Base-by-base conservation (phyloP, 2,329 filamentous ascomycete genomes). In the Fusarium euwallaceae region DNA sequence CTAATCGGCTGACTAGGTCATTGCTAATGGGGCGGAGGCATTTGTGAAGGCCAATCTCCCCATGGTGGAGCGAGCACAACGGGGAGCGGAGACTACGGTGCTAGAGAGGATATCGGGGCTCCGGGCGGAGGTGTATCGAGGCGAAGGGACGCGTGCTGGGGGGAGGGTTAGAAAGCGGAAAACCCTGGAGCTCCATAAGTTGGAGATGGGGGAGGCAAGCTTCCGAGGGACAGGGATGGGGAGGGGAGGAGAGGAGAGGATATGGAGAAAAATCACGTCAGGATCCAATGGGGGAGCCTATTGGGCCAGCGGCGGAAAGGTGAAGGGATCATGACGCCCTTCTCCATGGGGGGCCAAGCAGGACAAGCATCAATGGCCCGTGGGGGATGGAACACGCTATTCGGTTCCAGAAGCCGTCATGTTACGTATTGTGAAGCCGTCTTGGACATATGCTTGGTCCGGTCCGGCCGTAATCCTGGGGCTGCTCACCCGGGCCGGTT, bases 401-500 rank as follows among this genome's bases (percentile, higher is more conserved):
- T 71, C 72, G 55, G 55, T 71, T 64, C 66, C 58, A 77, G 70
- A 76, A 75, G 68, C 36, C 64, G 66, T 71, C 61, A 76, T 76
- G 75, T 78, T 76, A 78, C 76, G 72, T 78, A 78, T 74, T 64
- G 43, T 58, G 61, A 41, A 58, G 22, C 27, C n/a, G 14, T 64
- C 64, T 45, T 65, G 62, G 48, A 67, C 64, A 43, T 62, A 27
- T 64, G 45, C 45, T 61, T 72, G 62, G 55, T 34, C 71, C 73
- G 71, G 71, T 61, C 62, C 70, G 67, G 55, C 66, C 71, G 62
- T 72, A 56, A 56, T 71, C 66, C 63, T 77, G 64, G 64, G 64
- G 64, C 48, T 71, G 55, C 39, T 12, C n/a, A 12, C 41, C 67
- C 71, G 76, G 75, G 58, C 73, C 76, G 75, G 69, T 73, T 60